These are phyloP conservation scores for Myxozyma mucilagina DNA, from an alignment of 805 yeast genomes.

Conservation along the genomic window DNA sequence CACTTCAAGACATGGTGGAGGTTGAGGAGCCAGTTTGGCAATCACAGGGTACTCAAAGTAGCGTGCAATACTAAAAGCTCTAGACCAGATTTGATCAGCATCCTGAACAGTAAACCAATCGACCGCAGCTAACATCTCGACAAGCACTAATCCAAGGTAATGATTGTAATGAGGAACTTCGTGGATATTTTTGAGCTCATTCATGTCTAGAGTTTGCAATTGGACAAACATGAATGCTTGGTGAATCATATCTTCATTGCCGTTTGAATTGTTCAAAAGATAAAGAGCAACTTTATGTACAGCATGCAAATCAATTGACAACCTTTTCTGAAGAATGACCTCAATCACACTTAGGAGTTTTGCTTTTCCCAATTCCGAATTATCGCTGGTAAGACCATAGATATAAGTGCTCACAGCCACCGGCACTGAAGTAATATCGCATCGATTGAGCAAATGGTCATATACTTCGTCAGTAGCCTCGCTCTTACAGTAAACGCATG, in stretches of 20 bases:
- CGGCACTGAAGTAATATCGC: neutral
- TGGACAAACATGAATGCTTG: constrained; percentile 19
- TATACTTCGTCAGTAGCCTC: constrained; percentile 38
- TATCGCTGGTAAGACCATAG: neutral
- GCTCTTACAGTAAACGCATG: constrained; percentile 29
- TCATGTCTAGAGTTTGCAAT: neutral
- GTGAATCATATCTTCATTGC: constrained; percentile 15
- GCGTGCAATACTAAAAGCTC: constrained; percentile 2
- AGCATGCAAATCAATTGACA: constrained; percentile 17
- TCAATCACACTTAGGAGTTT: constrained; percentile 4
- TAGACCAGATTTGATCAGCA: constrained; percentile 5
- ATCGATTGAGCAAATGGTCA: constrained; percentile 26
- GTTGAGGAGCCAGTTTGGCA: constrained; percentile 2
- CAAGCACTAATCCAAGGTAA: constrained; percentile 1
- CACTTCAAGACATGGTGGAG: neutral
- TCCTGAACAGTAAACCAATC: constrained; percentile 12
- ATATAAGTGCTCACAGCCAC: constrained; percentile 15
- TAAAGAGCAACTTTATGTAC: constrained; percentile 15
- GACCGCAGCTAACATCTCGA: constrained; percentile 12
- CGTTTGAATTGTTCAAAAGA: constrained; percentile 7
- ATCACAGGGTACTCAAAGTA: constrained; percentile 3
- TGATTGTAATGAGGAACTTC: constrained; percentile 1
- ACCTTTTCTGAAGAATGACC: neutral
- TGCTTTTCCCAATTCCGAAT: neutral
- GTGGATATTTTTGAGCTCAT: neutral